Conservation (phyloP, 176 grass and related monocot species). For the Oryza meyeriana region DNA sequence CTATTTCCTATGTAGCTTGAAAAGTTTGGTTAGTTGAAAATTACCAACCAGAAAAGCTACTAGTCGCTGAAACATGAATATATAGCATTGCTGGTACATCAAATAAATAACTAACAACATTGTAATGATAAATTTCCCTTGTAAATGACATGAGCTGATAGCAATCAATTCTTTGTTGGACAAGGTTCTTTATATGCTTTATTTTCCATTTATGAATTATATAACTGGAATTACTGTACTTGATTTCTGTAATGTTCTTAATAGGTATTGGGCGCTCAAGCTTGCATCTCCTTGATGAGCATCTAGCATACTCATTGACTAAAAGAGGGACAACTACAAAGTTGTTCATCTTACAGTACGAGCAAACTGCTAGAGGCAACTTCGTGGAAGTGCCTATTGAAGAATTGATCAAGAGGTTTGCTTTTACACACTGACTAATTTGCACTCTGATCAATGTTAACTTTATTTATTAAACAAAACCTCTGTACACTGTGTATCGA, state of each 20-base stretch:
- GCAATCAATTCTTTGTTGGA: neutral
- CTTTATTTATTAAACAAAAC: conserved; percentile 12
- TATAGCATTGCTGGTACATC: neutral
- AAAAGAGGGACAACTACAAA: conserved; percentile 42
- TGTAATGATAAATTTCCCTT: conserved; percentile 12
- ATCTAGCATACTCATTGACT: conserved; percentile 51
- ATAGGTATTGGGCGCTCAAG: conserved; percentile 36
- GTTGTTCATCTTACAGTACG: conserved; percentile 46
- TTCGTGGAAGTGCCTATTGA: conserved; percentile 42
- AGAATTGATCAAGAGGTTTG: conserved; percentile 53
- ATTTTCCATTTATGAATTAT: neutral
- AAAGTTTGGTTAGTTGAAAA: neutral
- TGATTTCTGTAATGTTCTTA: neutral
- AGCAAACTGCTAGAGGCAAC: conserved; percentile 1
- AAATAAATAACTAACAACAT: neutral
- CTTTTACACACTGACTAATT: neutral
- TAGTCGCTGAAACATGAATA: neutral
- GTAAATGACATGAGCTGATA: neutral
- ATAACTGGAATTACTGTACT: neutral
- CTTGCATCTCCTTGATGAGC: conserved; percentile 41
- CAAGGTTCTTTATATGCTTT: neutral
- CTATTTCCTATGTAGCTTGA: neutral
- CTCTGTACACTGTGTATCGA: neutral
- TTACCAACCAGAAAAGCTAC: neutral
- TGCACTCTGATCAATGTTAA: neutral